Percentiles rank a stretch among this genome's conserved stretches.
These are phyloP conservation scores for Cynanchum wilfordii DNA, from an alignment of 257 asterid genomes.

Conservation along the genomic window DNA sequence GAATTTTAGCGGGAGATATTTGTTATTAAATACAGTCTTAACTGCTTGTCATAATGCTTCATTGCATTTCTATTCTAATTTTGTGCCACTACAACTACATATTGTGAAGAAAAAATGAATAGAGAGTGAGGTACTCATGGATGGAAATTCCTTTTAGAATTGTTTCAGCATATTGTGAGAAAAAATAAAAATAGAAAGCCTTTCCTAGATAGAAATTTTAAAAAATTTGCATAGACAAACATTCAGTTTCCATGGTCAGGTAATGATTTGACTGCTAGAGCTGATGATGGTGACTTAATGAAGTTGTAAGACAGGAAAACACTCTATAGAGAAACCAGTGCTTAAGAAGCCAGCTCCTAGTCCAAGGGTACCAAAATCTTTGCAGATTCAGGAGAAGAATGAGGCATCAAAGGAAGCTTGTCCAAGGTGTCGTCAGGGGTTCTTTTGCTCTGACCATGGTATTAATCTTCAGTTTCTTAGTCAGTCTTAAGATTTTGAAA, in stretches of 20 bases:
- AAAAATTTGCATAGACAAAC: not conserved
- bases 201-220: no score
- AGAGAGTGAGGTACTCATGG: not conserved
- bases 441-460: conserved; percentile 73
- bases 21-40: not conserved
- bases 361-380: conserved; percentile 34
- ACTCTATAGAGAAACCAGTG: conserved; percentile 43
- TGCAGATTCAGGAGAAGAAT: conserved; percentile 28
- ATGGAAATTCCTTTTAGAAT: no score
- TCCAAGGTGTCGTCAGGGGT: conserved; percentile 91
- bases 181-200: not conserved
- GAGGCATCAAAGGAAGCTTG: conserved; percentile 49
- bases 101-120: not conserved
- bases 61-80: no score
- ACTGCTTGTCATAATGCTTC: not conserved
- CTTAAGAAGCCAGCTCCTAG: conserved; percentile 34
- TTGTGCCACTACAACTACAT: not conserved
- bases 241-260: not conserved
- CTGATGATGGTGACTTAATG: conserved; percentile 5
- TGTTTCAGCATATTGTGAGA: not conserved
- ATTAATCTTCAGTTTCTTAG: conserved; percentile 9
- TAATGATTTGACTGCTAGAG: not conserved
- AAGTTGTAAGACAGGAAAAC: conserved; percentile 51
- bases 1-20: not conserved
- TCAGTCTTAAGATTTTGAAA: not conserved